Base-by-base conservation (phyloP, 352 stramenopile genomes). In the Hyaloperonospora brassicae region DNA sequence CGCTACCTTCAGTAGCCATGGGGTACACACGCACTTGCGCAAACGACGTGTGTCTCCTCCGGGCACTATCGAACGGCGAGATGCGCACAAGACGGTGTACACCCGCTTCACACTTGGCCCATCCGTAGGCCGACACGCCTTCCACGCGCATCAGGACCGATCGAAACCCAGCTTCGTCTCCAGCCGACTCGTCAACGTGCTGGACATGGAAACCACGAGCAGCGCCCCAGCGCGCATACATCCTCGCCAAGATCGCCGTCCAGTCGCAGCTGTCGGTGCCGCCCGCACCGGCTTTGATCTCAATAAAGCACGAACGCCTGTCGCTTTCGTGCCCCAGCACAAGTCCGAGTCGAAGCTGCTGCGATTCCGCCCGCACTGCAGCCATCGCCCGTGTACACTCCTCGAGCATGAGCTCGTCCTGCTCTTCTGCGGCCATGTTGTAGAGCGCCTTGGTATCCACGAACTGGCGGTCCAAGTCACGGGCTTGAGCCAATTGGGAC, bases 251-350 rank as follows among this genome's bases (percentile, higher is more conserved):
- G 76, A 98, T 98, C 14, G 76, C 76, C 5, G 95, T 94, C 95
- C 95, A 99, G 69, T 99, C 96, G 47, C 89, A 96, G 49, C 87
- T 95, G 68, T 99, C 96, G 0, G 86, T 97, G 13, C 96, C 96
- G 49, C 96, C 81, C 21, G 81, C 81, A 17, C 81, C 81, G 1
- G 79, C 81, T 59, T 87, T 75, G 40, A 92, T 88, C 62, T 92
- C 81, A 17, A 92, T 39, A 48, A 89, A 92, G 57, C 81, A 92
- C 40, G 79, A 80, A 21, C 70, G 64, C 24, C 64, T 31, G 35
- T 89, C 81, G 35, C 72, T 85, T 30, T 79, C 66, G 44, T 72
- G 61, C 0, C 72, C 68, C 10, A 92, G 62, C 50, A 92, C 47
- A 8, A 89, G 57, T 59, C 88, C 76, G 1, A 86, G 62, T 27